Evolutionary conservation across 1,284 basidiomycete genomes (phyloP).

Genomic region (Chiua sp.): DNA sequence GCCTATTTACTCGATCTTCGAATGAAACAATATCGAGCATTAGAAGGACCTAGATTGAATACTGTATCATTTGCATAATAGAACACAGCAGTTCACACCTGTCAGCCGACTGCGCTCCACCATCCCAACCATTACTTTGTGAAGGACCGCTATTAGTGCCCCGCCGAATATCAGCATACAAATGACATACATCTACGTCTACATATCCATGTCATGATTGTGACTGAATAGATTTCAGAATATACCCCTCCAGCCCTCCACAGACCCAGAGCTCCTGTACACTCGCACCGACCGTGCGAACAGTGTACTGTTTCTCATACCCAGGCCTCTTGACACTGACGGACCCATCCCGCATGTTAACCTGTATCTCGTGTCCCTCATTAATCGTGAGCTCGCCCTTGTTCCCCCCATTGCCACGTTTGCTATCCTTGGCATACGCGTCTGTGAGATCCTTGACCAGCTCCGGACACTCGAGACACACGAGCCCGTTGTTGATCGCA

Average conservation of each 20-base stretch:
- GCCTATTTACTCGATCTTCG: constrained; percentile 29
- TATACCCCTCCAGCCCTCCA: constrained; percentile 81
- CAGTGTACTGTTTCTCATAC: constrained; percentile 63
- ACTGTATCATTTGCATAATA: constrained; percentile 6
- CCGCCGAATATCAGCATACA: too few relatives aligned
- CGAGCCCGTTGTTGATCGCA: constrained; percentile 98
- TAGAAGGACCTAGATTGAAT: constrained; percentile 9
- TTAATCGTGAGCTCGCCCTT: constrained; percentile 85
- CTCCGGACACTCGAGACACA: constrained; percentile 93
- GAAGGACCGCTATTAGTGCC: too few relatives aligned
- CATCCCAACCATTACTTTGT: too few relatives aligned
- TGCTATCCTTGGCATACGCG: constrained; percentile 73
- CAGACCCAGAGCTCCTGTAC: constrained; percentile 94
- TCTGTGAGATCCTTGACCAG: constrained; percentile 87
- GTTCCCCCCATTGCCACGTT: constrained; percentile 76
- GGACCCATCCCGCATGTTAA: constrained; percentile 74
- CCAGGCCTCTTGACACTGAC: constrained; percentile 57
- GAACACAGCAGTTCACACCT: background rate
- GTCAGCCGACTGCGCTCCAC: background rate
- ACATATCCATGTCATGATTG: constrained; percentile 19
- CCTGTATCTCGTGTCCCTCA: constrained; percentile 66
- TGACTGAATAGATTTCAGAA: constrained; percentile 69
- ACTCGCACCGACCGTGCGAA: constrained; percentile 83
- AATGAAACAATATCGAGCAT: constrained; percentile 27
- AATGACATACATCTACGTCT: background rate